phyloP scores from a whole-genome alignment of 2,329 filamentous ascomycete genomes.

The Neonectria coccinea region DNA sequence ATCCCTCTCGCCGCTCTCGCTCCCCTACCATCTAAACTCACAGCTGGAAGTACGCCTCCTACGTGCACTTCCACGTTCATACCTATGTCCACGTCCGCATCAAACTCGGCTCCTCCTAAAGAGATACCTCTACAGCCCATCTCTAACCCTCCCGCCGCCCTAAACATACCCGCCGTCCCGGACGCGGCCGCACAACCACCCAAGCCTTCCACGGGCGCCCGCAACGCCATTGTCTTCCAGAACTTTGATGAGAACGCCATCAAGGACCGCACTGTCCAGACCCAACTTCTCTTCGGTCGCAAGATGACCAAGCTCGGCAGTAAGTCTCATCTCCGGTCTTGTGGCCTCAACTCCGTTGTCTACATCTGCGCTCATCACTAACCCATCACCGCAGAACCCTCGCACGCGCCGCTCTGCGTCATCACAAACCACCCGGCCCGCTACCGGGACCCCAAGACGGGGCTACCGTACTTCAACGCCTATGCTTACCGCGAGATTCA shows the following conservation, averaged over 20 bases:
- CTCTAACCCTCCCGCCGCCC: slow-evolving; percentile 18
- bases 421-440: slow-evolving; percentile 85
- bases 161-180: slow-evolving; percentile 23
- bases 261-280: slow-evolving; percentile 68
- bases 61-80: background rate
- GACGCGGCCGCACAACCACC: slow-evolving; percentile 32
- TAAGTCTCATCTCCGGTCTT: slow-evolving; percentile 51
- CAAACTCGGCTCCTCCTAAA: slow-evolving; percentile 4
- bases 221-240: slow-evolving; percentile 69
- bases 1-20: slow-evolving; percentile 13
- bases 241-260: slow-evolving; percentile 69
- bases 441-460: slow-evolving; percentile 87
- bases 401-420: slow-evolving; percentile 72
- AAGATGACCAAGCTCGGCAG: slow-evolving; percentile 69
- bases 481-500: slow-evolving; percentile 87
- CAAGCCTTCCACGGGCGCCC: slow-evolving; percentile 57
- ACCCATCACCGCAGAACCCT: slow-evolving; percentile 56
- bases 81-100: slow-evolving; percentile 15
- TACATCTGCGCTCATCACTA: slow-evolving; percentile 8
- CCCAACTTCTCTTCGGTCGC: slow-evolving; percentile 68
- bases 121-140: slow-evolving; percentile 26
- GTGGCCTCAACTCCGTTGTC: too few species aligned
- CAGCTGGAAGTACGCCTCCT: background rate
- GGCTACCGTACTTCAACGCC: slow-evolving; percentile 82
- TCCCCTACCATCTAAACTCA: slow-evolving; percentile 15